These are phyloP conservation scores for Aspergillus sp. DNA, from an alignment of 2,329 filamentous ascomycete species.

Conservation along the genomic window DNA sequence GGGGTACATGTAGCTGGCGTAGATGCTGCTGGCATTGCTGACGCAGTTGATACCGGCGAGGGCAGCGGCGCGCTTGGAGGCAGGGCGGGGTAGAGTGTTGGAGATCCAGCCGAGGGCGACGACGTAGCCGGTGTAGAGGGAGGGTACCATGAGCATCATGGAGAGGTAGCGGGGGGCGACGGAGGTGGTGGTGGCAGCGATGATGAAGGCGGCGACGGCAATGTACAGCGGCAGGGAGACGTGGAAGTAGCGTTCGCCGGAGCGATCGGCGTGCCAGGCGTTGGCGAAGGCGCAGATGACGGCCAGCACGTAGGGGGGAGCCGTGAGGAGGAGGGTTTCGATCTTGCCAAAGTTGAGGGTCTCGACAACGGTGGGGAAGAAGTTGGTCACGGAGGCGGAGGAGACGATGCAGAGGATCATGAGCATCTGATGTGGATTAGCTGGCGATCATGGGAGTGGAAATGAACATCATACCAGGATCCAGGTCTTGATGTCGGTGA, in stretches of 20 bases:
- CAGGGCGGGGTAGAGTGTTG: constrained; percentile 71
- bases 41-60: constrained; percentile 75
- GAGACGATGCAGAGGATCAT: constrained; percentile 59
- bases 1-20: constrained; percentile 67
- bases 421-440: constrained; percentile 42
- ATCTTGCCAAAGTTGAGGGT: constrained; percentile 64
- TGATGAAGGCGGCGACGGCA: constrained; percentile 64
- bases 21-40: constrained; percentile 68
- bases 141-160: constrained; percentile 70
- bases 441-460: background rate
- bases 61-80: constrained; percentile 70
- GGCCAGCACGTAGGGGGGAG: constrained; percentile 62
- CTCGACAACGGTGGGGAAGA: constrained; percentile 69
- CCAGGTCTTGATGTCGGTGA: constrained; percentile 61
- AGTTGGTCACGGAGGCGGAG: constrained; percentile 63
- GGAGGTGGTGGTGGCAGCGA: constrained; percentile 62
- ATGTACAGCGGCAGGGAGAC: constrained; percentile 62
- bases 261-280: constrained; percentile 69
- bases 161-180: constrained; percentile 64
- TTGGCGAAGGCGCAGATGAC: constrained; percentile 63
- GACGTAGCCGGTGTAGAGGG: constrained; percentile 66
- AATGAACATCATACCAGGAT: constrained; percentile 46
- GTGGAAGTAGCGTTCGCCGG: constrained; percentile 70
- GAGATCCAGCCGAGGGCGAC: constrained; percentile 72
- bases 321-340: constrained; percentile 61